Conservation (phyloP, 176 grass and related monocot species). For the Pontederia crassipes region DNA sequence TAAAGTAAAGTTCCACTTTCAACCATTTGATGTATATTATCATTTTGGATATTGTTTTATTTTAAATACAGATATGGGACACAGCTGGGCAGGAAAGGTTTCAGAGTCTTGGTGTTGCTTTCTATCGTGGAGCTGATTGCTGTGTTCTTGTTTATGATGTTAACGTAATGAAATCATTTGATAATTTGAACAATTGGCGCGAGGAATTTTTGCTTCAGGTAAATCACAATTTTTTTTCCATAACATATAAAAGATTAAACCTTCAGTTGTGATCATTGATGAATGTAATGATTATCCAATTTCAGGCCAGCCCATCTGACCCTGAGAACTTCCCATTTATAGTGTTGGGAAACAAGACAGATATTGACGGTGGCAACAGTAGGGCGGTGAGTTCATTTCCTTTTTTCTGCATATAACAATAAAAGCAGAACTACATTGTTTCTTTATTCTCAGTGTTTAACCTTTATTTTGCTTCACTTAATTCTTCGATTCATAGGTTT, state of each 20-base stretch:
- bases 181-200: conserved; percentile 73
- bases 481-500: conserved; percentile 39
- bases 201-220: too few species aligned
- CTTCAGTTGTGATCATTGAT: conserved; percentile 9
- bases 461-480: not conserved
- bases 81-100: conserved; percentile 87
- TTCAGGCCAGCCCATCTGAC: not conserved
- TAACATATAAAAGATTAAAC: too few species aligned
- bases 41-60: conserved; percentile 1
- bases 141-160: conserved; percentile 90
- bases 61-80: conserved; percentile 67
- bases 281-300: conserved; percentile 61
- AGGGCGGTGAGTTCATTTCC: conserved; percentile 44
- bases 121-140: conserved; percentile 87
- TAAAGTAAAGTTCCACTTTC: too few species aligned
- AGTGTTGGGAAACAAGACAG: conserved; percentile 81
- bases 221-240: conserved; percentile 15
- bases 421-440: conserved; percentile 11
- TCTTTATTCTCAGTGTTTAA: not conserved
- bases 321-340: conserved; percentile 89
- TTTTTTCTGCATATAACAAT: not conserved
- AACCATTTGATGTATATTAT: not conserved
- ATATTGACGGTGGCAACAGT: conserved; percentile 85
- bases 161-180: conserved; percentile 85
- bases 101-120: conserved; percentile 93